Evolutionary conservation across 768 basidiomycete species (phyloP).

Genomic region (Suillus tomentosus): DNA sequence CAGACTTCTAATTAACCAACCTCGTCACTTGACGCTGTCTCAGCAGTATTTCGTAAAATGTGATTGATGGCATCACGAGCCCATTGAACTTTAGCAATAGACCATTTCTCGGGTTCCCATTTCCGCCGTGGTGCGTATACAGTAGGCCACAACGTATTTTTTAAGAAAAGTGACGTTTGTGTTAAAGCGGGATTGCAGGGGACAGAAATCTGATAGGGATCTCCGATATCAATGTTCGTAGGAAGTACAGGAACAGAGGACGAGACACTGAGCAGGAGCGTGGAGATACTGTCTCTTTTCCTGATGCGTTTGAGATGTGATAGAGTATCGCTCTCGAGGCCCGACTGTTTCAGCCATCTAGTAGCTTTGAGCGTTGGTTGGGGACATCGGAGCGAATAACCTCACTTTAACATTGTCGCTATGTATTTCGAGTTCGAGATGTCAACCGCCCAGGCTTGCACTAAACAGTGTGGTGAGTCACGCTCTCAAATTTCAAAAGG

Average conservation of each 20-base stretch:
- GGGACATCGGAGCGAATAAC: background rate
- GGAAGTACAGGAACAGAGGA: slow-evolving; percentile 52
- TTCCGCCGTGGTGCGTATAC: slow-evolving; percentile 69
- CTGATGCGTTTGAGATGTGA: slow-evolving; percentile 80
- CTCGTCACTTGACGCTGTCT: slow-evolving; percentile 56
- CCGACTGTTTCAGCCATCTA: slow-evolving; percentile 71
- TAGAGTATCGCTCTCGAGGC: slow-evolving; percentile 61
- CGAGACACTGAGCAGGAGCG: slow-evolving; percentile 55
- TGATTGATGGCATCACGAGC: slow-evolving; percentile 65
- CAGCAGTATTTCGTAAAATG: slow-evolving; percentile 51
- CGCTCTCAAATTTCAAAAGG: slow-evolving; percentile 3
- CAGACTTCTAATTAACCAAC: slow-evolving; percentile 37
- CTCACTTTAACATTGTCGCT: slow-evolving; percentile 63
- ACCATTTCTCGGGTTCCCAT: slow-evolving; percentile 69
- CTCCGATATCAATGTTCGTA: slow-evolving; percentile 42
- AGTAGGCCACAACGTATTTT: slow-evolving; percentile 86
- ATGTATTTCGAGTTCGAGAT: slow-evolving; percentile 62
- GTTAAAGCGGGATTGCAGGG: slow-evolving; percentile 73
- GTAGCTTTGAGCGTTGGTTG: background rate
- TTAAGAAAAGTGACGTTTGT: slow-evolving; percentile 59
- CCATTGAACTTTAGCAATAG: slow-evolving; percentile 68
- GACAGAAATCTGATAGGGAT: slow-evolving; percentile 60
- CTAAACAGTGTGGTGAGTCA: slow-evolving; percentile 36
- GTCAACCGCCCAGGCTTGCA: slow-evolving; percentile 77
- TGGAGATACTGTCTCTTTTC: slow-evolving; percentile 47